Percentiles rank a stretch among this genome's conserved stretches.
Conservation (phyloP, 345 rosid genomes). For the Linum trigynum region DNA sequence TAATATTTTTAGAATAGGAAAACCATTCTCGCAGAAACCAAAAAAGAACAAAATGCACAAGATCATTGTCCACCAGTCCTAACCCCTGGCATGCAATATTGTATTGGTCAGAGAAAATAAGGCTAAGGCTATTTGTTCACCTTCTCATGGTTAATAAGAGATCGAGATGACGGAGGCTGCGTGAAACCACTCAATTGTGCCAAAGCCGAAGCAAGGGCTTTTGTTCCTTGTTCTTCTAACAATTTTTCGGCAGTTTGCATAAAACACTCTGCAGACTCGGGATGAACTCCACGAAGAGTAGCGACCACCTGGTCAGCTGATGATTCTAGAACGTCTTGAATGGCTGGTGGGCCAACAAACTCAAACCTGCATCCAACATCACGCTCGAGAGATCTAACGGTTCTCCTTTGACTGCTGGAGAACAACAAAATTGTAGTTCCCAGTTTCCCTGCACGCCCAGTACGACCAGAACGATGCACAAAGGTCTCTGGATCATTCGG, state of each 20-base stretch:
- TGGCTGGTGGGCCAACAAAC: constrained; percentile 69
- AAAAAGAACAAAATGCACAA: background rate
- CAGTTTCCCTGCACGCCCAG: constrained; percentile 98
- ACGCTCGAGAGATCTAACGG: constrained; percentile 83
- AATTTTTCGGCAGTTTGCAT: constrained; percentile 71
- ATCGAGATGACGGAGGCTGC: constrained; percentile 80
- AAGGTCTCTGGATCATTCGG: constrained; percentile 96
- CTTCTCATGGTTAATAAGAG: constrained; percentile 91
- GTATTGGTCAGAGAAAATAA: background rate
- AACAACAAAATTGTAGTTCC: constrained; percentile 88
- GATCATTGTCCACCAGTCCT: background rate
- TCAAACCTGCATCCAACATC: constrained; percentile 85
- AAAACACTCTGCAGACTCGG: constrained; percentile 66
- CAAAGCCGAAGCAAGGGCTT: constrained; percentile 89
- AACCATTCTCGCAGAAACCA: background rate
- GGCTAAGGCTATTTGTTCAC: constrained; percentile 21
- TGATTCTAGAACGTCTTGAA: constrained; percentile 68
- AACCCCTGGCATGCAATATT: constrained; percentile 3
- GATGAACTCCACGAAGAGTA: constrained; percentile 80
- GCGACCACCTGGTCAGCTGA: constrained; percentile 87
- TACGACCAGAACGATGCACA: constrained; percentile 99
- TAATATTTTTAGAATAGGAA: background rate
- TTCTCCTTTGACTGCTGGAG: constrained; percentile 76
- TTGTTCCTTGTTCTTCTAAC: constrained; percentile 65
- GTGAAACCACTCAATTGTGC: constrained; percentile 93